Conservation (phyloP, 2,329 filamentous ascomycete genomes). For the Fusarium denticulatum region DNA sequence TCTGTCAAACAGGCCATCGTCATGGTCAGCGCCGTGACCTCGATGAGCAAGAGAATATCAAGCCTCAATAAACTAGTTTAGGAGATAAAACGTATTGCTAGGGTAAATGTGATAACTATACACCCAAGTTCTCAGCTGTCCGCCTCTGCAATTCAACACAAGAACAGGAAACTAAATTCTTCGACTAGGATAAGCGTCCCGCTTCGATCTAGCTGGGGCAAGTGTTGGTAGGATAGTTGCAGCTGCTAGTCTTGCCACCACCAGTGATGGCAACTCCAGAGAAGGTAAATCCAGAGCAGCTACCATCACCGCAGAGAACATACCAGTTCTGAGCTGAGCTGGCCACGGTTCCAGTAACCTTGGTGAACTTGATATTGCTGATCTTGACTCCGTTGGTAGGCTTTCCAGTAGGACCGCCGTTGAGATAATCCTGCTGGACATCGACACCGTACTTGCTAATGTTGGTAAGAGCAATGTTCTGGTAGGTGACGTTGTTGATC, state of each 20-base stretch:
- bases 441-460: conserved; percentile 51
- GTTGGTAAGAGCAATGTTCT: conserved; percentile 52
- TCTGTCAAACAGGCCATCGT: no score
- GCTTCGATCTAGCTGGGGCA: background rate
- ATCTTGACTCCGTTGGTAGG: conserved; percentile 60
- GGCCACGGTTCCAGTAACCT: conserved; percentile 55
- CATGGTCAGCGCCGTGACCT: no score
- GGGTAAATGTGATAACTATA: accelerated
- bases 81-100: accelerated
- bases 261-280: conserved; percentile 58
- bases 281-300: conserved; percentile 63
- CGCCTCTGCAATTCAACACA: accelerated
- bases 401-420: conserved; percentile 54
- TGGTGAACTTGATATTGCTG: conserved; percentile 54
- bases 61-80: accelerated
- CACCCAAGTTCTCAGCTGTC: background rate
- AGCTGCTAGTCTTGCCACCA: conserved; percentile 43
- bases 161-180: background rate
- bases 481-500: conserved; percentile 54
- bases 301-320: conserved; percentile 59
- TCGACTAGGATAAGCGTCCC: background rate
- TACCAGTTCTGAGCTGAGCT: conserved; percentile 54
- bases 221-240: background rate
- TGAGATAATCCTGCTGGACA: conserved; percentile 56
- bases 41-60: no score